phyloP scores from a whole-genome alignment of 176 grass and related monocot genomes.

The Olyra latifolia region DNA sequence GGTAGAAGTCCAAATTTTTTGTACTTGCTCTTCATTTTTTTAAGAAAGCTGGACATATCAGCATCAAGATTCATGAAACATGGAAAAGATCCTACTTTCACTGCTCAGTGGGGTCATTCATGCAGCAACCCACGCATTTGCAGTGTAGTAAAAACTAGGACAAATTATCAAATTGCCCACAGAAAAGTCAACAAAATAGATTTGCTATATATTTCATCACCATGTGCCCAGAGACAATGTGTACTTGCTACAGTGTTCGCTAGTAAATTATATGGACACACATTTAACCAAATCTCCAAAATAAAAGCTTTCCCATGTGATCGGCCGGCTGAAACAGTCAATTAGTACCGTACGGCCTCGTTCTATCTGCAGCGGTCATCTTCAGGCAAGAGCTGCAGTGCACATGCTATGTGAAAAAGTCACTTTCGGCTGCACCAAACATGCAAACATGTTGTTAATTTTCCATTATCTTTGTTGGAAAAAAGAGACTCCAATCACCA shows the following conservation, averaged over 20 bases:
- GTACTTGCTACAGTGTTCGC: background rate
- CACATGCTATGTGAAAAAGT: slow-evolving; percentile 29
- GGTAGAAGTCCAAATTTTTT: background rate
- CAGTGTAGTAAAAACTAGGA: background rate
- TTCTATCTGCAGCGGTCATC: background rate
- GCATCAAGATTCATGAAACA: slow-evolving; percentile 3
- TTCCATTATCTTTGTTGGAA: slow-evolving; percentile 18
- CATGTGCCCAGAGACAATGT: background rate
- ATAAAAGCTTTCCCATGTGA: slow-evolving; percentile 31
- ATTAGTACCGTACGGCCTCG: background rate
- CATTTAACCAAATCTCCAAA: background rate
- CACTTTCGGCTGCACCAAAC: slow-evolving; percentile 47
- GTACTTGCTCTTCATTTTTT: background rate
- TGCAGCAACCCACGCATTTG: slow-evolving; percentile 10
- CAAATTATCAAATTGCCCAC: background rate
- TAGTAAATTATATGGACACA: background rate
- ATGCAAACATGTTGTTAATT: slow-evolving; percentile 15
- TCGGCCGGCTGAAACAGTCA: slow-evolving; percentile 5
- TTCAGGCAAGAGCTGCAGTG: slow-evolving; percentile 11
- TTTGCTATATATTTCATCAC: background rate
- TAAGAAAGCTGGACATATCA: background rate
- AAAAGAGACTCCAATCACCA: slow-evolving; percentile 22
- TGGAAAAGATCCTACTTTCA: slow-evolving; percentile 5
- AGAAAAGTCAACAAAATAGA: background rate
- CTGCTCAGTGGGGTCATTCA: slow-evolving; percentile 18